Conservation (phyloP, 257 asterid genomes). For the Solanum microdontum region DNA sequence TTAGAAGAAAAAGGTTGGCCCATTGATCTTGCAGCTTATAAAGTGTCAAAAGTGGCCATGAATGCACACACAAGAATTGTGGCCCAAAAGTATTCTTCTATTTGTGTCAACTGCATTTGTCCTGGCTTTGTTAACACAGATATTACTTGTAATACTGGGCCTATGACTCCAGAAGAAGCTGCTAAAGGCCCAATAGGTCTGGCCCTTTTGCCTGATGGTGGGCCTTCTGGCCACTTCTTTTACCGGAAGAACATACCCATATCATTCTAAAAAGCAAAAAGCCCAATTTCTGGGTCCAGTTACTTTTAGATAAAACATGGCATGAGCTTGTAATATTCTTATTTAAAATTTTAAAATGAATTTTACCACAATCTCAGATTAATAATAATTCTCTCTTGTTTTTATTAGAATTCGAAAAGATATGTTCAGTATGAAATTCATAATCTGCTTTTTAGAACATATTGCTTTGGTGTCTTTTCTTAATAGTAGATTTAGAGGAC, state of each 20-base stretch:
- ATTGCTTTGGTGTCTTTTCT: neutral
- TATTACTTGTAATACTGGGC: conserved; percentile 5
- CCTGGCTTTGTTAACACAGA: conserved; percentile 19
- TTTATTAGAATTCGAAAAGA: neutral
- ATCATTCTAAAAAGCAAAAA: neutral
- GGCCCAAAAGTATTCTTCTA: conserved; percentile 6
- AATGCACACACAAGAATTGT: conserved; percentile 21
- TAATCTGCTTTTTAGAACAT: too few relatives aligned
- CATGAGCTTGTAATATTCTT: neutral
- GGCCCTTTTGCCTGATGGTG: conserved; percentile 10
- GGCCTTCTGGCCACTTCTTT: conserved; percentile 19
- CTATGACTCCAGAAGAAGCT: neutral
- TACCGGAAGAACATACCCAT: neutral
- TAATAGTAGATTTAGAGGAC: too few relatives aligned
- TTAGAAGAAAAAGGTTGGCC: conserved; percentile 22
- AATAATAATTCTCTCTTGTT: neutral
- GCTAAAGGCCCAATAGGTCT: conserved; percentile 9
- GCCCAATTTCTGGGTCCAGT: neutral
- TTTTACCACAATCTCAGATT: neutral
- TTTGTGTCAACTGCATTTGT: conserved; percentile 12
- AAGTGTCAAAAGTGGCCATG: conserved; percentile 20
- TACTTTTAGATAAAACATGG: neutral
- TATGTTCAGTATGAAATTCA: neutral
- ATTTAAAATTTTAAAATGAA: too few relatives aligned
- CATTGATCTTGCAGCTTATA: conserved; percentile 2